Evolutionary conservation across 2,329 filamentous ascomycete species (phyloP), one percentile per base, ranked within the genome.

Genomic region (Fusarium pseudoanthophilum): DNA sequence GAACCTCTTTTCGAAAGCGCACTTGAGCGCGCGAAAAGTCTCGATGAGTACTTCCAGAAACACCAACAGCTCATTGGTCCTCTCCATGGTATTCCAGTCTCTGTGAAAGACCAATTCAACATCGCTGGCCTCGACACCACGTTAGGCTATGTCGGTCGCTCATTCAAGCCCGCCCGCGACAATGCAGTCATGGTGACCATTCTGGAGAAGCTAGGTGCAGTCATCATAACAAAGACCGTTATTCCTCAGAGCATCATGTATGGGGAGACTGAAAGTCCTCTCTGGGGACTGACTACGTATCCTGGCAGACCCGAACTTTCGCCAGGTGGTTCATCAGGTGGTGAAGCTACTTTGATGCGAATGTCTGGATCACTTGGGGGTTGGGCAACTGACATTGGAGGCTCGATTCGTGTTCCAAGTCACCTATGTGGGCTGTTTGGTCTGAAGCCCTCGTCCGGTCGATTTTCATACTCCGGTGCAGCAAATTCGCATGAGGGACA

Each of bases 241-340:
- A 60, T 60, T 1, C 57, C 57, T 7, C 57, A 60, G 28, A 60
- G 57, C 18, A 60, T 60, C 28, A 60, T 60, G 57, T 60, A 60
- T 21, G 57, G 57, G 8, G 57, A 60, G 13, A 60, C 57, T 5
- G 57, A 60, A 30, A 60, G 57, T 13, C 57, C 46, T 9, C 57
- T 60, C 9, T 60, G 57, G 57, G 57, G 57, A 6, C 2, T 60
- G 0, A 42, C 46, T 1, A 60, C 46, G 7, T 60, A 53, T 14
- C 57, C 46, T 21, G 46, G 57, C 0, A 60, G 45, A 20, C n/a
- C 57, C 4, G 57, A 39, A 16, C 20, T 60, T 15, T 60, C 57
- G 1, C 57, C 46, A 8, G 57, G 57, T 0, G 57, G 57, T 14
- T 60, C 57, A 3, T 53, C 57, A 2, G 57, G 57, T 24, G 57